Evolutionary conservation across 192 early-diverging fungal species (phyloP), one percentile per base, ranked within the genome.

Genomic region (Thoreauomyces humboldtii): DNA sequence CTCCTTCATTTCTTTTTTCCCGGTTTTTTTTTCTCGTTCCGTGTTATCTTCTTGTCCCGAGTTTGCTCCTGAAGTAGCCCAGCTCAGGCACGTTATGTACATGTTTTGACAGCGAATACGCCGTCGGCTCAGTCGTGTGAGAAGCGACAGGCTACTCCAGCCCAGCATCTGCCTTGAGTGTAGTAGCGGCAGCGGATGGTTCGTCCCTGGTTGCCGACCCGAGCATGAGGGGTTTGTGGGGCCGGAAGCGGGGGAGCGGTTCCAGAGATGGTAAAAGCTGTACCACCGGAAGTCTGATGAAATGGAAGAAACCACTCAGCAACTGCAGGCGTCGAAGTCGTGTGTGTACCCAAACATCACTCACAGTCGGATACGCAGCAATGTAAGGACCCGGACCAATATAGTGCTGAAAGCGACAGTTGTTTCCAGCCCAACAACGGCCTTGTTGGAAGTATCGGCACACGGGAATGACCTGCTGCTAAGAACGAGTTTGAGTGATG

Each of bases 391-490:
- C 56, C 3, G 56, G 56, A 32, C 56, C 56, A 37, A 58, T 58
- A 33, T 36, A 32, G 34, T 61, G 60, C 27, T 33, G 29, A 41
- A 61, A 61, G 11, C 60, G 60, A 31, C 60, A 61, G 29, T 61
- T 45, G 28, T 48, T 24, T 4, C 60, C 60, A 11, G 60, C 60
- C 60, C 60, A 61, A 44, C 60, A 61, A 3, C 46, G 21, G 7
- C 48, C 48, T 54, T 63, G 62, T 22, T 54, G 48, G 48, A 53
- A 63, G 48, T 63, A 63, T 29, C 62, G 62, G 33, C 62, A 63
- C 3, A 63, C 51, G 17, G 62, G 62, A 7, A 61, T 7, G 41
- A 31, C 14, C 31, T 41, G 59, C 50, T 52, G 27, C 17, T 31
- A 31, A 31, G 17, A 3, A 4, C 4, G 50, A 3, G 4, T 4